A percentile compares a stretch with the other conserved stretches of the same genome.
Conservation (phyloP, 1,139 yeast genomes). For the Suhomyces bolitotheri region DNA sequence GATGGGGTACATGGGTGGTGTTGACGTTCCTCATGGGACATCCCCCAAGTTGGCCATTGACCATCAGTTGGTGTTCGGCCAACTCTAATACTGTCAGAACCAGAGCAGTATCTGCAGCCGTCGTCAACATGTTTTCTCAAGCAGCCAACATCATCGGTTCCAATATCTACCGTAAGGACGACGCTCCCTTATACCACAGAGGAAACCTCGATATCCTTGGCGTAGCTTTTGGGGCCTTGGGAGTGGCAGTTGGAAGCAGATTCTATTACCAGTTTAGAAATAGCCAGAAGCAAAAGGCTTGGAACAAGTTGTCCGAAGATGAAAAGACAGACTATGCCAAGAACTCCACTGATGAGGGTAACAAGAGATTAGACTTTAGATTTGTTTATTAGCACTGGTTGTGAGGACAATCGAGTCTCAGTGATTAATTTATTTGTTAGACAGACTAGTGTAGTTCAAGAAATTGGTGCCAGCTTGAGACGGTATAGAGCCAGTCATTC, state of each 20-base stretch:
- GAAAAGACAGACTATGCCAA: slow-evolving; percentile 16
- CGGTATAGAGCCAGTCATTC: no score
- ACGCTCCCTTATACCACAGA: slow-evolving; percentile 28
- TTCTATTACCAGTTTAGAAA: slow-evolving; percentile 19
- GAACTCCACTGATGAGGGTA: slow-evolving; percentile 17
- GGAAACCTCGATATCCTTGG: slow-evolving; percentile 28
- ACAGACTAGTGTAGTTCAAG: no score
- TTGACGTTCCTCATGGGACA: slow-evolving; percentile 22
- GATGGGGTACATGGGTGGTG: slow-evolving; percentile 25
- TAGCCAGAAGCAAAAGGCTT: slow-evolving; percentile 14
- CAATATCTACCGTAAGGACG: slow-evolving; percentile 29
- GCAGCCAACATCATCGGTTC: slow-evolving; percentile 20
- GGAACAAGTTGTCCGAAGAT: slow-evolving; percentile 17
- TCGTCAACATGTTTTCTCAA: slow-evolving; percentile 26
- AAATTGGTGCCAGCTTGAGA: no score
- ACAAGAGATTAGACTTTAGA: slow-evolving; percentile 22
- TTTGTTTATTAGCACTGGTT: slow-evolving; percentile 15
- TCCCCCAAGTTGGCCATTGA: slow-evolving; percentile 22
- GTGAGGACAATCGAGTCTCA: no score
- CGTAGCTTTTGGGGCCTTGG: slow-evolving; percentile 21
- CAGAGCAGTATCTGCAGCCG: slow-evolving; percentile 26
- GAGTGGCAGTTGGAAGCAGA: slow-evolving; percentile 17
- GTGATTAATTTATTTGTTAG: no score
- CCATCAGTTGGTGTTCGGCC: slow-evolving; percentile 24
- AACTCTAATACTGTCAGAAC: slow-evolving; percentile 23